Evolutionary conservation across 805 yeast genomes (phyloP), one percentile per base, ranked within the genome.

Genomic region (Yarrowia porcina): DNA sequence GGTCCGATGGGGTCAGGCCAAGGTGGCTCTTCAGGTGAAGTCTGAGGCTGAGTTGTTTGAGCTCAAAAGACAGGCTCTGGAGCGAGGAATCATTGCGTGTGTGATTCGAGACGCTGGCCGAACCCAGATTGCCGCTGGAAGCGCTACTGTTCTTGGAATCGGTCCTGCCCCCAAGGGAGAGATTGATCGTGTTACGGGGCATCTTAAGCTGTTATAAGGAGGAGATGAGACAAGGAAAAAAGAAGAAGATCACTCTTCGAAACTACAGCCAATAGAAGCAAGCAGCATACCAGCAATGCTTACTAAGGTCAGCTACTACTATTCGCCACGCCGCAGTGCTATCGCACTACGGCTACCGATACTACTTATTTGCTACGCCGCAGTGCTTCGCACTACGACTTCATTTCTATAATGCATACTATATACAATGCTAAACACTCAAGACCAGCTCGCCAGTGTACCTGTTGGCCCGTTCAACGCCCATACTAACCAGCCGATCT

Each of bases 81-180:
- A 90, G 2, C 70, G 89, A 63, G 92, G 92, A 7, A 82, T 94
- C 17, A 88, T 90, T 69, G 83, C 93, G 2, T 82, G 85, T 66
- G 82, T 90, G 6, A 90, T 94, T 38, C 96, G 88, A 68, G 99
- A 94, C 76, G 99, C 99, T 25, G 99, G 99, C 3, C 82, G 97
- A 69, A 93, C 99, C 0, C 97, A 94, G 73, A 84, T 94, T 57
- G 96, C 90, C n/a, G 88, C 97, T 6, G 98, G 98, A 0, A 86
- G 94, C 64, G 96, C 96, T 2, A 94, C 99, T 0, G 98, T 94
- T 1, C 76, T 94, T n/a, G 99, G 98, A 0, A 73, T 94, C 27
- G 99, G 99, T 0, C 99, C 99, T 0, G 98, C 97, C 18, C 97
- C 98, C 21, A 89, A 71, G 50, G 68, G 80, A 0, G 84, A 87